A percentile compares a stretch with the other conserved stretches of the same genome.
These are phyloP conservation scores for Citrullus colocynthis DNA, from an alignment of 306 rosid genomes.

Conservation along the genomic window DNA sequence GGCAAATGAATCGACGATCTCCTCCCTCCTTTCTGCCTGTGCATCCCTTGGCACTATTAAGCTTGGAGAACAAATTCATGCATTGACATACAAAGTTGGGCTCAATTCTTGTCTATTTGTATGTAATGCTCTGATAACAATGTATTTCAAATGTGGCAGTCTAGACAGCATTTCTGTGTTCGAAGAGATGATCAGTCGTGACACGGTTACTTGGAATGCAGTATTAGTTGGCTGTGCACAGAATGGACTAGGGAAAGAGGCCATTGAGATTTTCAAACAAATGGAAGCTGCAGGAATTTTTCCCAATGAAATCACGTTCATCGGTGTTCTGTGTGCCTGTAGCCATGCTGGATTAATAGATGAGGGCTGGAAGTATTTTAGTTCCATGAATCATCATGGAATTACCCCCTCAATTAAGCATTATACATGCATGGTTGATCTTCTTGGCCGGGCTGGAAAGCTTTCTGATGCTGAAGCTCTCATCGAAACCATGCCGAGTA, in stretches of 20 bases:
- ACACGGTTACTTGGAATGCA: constrained; percentile 24
- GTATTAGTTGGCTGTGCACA: constrained; percentile 22
- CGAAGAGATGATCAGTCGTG: constrained; percentile 16
- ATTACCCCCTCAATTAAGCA: constrained; percentile 19
- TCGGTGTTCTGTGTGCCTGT: constrained; percentile 22
- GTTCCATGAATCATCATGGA: constrained; percentile 18
- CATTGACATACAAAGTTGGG: constrained; percentile 15
- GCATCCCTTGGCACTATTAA: constrained; percentile 9
- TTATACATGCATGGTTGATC: constrained; percentile 27
- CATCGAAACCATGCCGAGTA: constrained; percentile 11
- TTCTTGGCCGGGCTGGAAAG: constrained; percentile 19
- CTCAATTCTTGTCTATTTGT: constrained; percentile 16
- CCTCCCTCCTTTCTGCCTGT: constrained; percentile 22
- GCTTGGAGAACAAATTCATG: constrained; percentile 24
- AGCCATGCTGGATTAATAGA: constrained; percentile 22
- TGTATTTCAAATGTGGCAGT: constrained; percentile 30
- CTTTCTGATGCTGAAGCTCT: constrained; percentile 20
- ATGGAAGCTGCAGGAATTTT: constrained; percentile 15
- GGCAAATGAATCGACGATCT: constrained; percentile 11
- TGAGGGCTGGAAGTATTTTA: constrained; percentile 17
- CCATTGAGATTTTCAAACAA: constrained; percentile 15
- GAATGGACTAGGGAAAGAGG: constrained; percentile 18
- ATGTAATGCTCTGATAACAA: constrained; percentile 20
- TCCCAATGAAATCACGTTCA: constrained; percentile 15
- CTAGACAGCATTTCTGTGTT: constrained; percentile 15